Evolutionary conservation across 2,329 filamentous ascomycete species (phyloP), one percentile per base, ranked within the genome.

Genomic region (Ceratocystis alfenasii): DNA sequence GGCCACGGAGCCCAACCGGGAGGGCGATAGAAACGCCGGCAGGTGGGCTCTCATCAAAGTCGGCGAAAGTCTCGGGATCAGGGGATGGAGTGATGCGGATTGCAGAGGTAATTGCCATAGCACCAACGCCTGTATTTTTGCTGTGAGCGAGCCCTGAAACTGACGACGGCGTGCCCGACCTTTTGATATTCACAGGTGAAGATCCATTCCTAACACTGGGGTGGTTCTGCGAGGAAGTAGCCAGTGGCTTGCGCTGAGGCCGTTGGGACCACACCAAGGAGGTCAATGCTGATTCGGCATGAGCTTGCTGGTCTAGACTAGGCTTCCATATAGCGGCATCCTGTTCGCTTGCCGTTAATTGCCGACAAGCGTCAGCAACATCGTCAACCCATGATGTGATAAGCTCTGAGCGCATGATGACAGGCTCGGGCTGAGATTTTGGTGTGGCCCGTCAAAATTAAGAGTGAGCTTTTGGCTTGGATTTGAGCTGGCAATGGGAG

Each of bases 321-420:
- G 66, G 45, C 48, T 67, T 67, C 66, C 66, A 67, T 30, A 67
- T 59, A 57, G 62, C 55, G 5, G 60, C 55, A 45, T 67, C 66
- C 28, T 64, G 66, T 46, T 64, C 66, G 36, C 57, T 61, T 22
- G 55, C 53, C 33, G 63, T 20, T 44, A 65, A 30, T 25, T 62
- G 57, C 30, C 50, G 33, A 41, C 63, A 67, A 63, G 66, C 66
- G 57, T 62, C 50, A 48, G 63, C 46, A 33, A 67, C 66, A 50
- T 67, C 66, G 30, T 25, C 55, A 46, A 67, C 59, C 66, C 66
- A 67, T 48, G 55, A 65, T 22, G 66, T 55, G 22, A 67, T 60
- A 28, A 63, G 62, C 48, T 67, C 66, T 48, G 66, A 57, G 63
- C 66, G 66, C 66, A 67, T 67, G 41, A 20, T 64, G 15, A 36